Evolutionary conservation across 495 filamentous ascomycete genomes (phyloP).

Genomic region (Trichoderma reesei): DNA sequence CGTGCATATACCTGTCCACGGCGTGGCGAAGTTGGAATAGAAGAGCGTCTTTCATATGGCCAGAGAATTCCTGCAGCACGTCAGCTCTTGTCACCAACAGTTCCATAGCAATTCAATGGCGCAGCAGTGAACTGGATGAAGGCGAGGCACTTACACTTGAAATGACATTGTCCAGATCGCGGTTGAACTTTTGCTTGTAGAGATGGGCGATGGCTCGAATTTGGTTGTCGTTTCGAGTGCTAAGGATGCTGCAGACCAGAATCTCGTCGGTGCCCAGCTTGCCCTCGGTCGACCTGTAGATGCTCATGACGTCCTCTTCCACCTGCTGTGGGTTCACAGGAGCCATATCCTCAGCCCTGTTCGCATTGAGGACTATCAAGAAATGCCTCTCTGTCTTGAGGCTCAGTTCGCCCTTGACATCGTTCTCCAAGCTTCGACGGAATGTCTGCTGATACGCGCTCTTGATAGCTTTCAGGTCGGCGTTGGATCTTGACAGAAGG

Average conservation of each 20-base stretch:
- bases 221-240: conserved; percentile 62
- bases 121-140: background rate
- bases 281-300: conserved; percentile 65
- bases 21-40: conserved; percentile 67
- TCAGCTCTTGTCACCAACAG: background rate
- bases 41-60: conserved; percentile 86
- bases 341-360: conserved; percentile 62
- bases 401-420: conserved; percentile 68
- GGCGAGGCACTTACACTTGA: conserved; percentile 36
- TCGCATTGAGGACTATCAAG: conserved; percentile 60
- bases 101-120: no score
- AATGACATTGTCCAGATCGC: conserved; percentile 59
- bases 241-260: conserved; percentile 66
- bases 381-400: conserved; percentile 79
- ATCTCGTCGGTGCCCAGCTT: conserved; percentile 64
- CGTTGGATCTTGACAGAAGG: conserved; percentile 71
- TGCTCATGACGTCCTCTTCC: conserved; percentile 58
- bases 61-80: conserved; percentile 58
- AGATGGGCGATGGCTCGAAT: conserved; percentile 66
- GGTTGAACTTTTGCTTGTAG: conserved; percentile 57
- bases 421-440: conserved; percentile 47
- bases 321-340: conserved; percentile 60
- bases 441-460: conserved; percentile 58
- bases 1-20: conserved; percentile 68
- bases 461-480: conserved; percentile 77